Base-by-base conservation (phyloP, 2,329 filamentous ascomycete species). In the Cercospora sp. region DNA sequence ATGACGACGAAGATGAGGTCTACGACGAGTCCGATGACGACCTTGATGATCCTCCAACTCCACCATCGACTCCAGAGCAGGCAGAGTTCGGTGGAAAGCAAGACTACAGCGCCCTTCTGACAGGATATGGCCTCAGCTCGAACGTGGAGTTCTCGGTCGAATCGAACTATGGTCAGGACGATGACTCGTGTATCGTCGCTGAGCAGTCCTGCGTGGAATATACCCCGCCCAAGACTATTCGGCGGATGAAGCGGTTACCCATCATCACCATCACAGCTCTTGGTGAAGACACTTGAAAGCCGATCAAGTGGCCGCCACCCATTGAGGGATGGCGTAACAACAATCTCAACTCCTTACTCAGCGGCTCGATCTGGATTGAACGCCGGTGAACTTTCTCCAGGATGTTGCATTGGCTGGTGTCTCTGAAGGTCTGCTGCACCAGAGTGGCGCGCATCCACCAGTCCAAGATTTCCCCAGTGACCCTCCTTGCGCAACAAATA, bases 1-100 rank as follows among this genome's bases (percentile, higher is more conserved):
- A 65, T 9, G 51, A 58, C 12, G 55, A 59, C 16, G 59, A 59
- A n/a, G 57, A 60, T 13, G 58, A 62, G 10, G 13, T 61, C 18
- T 40, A 61, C 59, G 59, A 61, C 59, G 37, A 61, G 59, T 61
- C 59, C 8, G 59, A 61, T 5, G 59, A 61, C 26, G 60, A 62
- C 8, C 60, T 62, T 3, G 60, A 62, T 7, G 60, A 62, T 7
- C 60, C 60, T 18, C 26, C 43, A 13, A 49, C 60, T 49, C 60
- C 60, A 16, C 60, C 60, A 3, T 30, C 43, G 37, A 49, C 40
- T 21, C 60, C 60, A 24, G 37, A 45, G 18, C 21, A 32, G 28
- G 60, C 24, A 45, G 43, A 45, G 12, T 62, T 62, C 4, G 40
- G 24, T 10, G 3, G 18, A 28, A 45, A 30, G 37, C 37, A 62